Evolutionary conservation across 345 rosid genomes (phyloP), one percentile per base, ranked within the genome.

Genomic region (Lumnitzera littorea): DNA sequence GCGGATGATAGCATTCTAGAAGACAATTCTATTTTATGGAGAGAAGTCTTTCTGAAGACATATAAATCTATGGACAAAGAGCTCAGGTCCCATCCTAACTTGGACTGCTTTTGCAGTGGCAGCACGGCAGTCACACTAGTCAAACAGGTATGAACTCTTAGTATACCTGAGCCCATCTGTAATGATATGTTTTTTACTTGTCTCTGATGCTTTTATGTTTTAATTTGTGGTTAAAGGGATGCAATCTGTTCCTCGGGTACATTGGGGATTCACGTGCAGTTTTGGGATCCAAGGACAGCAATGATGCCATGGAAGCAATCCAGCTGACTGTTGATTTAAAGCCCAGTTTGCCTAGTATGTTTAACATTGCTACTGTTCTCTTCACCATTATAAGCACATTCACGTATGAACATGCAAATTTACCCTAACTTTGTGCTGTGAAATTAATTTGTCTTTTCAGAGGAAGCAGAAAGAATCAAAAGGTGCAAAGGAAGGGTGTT

Each of bases 241-340:
- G 69, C 29, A 64, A 78, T 76, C 95, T 94, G 61, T 82, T 94
- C 7, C 62, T 89, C 59, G 97, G 91, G 66, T 90, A 90, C 69
- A 71, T 90, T 58, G 99, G 99, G 31, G 99, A 94, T 76, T 94
- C 99, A 0, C 83, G 97, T 79, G 99, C 96, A 49, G 84, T 88
- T 20, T 48, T 94, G 68, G 96, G 91, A 27, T 82, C 91, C 29
- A 78, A 97, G 64, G 79, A 82, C 73, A 64, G 63, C 58, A 78
- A 86, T 53, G 75, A 83, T 68, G 73, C 73, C 62, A 85, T 94
- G 55, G 49, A 67, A 70, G 87, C 99, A 23, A 84, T 90, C 70
- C 99, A 90, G 80, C 75, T 94, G 73, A 94, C 99, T 48, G 88
- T 90, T 48, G 99, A 94, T 86, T 97, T 90, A 23, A 94, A 90